Percentiles rank a stretch among this genome's conserved stretches.
Evolutionary conservation across 768 basidiomycete species (phyloP).

Genomic region (Steccherinum ochraceum): DNA sequence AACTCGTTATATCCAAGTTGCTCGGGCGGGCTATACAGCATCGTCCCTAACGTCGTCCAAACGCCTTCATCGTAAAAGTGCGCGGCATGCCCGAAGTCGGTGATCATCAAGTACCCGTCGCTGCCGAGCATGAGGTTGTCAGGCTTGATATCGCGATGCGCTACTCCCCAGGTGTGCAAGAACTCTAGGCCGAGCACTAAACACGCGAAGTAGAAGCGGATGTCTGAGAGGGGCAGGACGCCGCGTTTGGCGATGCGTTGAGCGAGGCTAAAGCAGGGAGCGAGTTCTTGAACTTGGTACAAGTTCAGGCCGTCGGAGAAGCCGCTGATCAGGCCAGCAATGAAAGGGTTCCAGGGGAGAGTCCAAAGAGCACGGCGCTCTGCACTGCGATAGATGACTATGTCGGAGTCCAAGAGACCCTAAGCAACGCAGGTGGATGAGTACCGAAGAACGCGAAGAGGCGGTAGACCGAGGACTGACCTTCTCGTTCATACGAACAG

Average conservation of each 20-base stretch:
- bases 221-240: conserved; percentile 23
- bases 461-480: neutral
- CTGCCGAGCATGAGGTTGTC: conserved; percentile 49
- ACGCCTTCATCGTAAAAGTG: conserved; percentile 13
- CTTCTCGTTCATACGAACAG: neutral
- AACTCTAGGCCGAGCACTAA: conserved; percentile 44
- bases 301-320: conserved; percentile 42
- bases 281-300: conserved; percentile 47
- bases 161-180: conserved; percentile 36
- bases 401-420: neutral
- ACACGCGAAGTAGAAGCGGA: conserved; percentile 51
- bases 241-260: conserved; percentile 25
- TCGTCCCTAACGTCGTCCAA: conserved; percentile 39
- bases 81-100: conserved; percentile 42
- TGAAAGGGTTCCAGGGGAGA: conserved; percentile 50
- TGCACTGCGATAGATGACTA: conserved; percentile 15
- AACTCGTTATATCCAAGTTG: neutral
- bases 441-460: neutral
- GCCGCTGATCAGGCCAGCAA: conserved; percentile 37
- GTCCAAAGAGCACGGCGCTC: conserved; percentile 36
- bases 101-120: conserved; percentile 49
- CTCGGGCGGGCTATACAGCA: conserved; percentile 40
- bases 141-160: conserved; percentile 54
- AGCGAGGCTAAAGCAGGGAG: conserved; percentile 38
- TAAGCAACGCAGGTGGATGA: neutral